These are phyloP conservation scores for Saccharomyces hybrid DNA, from an alignment of 1,139 yeast genomes.

Conservation along the genomic window DNA sequence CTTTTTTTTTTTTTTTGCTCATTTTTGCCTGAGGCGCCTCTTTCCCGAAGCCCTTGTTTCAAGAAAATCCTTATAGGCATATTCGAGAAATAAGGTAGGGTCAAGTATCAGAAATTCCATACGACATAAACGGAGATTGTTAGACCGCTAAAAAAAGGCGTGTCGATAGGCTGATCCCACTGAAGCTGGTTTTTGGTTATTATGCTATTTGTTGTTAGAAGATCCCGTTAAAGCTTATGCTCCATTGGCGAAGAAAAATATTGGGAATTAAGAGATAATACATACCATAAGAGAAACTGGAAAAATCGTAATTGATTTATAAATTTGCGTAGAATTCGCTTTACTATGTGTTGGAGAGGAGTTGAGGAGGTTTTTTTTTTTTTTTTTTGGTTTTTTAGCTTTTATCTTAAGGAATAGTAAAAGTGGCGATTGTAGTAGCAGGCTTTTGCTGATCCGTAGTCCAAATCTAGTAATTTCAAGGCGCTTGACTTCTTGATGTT, in stretches of 20 bases:
- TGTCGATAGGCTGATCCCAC: neutral
- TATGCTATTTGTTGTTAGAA: neutral
- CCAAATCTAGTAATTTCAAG: neutral
- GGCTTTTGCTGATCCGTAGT: neutral
- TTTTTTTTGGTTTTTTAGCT: neutral
- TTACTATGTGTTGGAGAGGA: neutral
- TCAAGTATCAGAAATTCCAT: neutral
- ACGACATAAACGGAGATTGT: neutral
- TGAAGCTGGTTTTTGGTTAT: neutral
- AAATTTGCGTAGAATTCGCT: neutral
- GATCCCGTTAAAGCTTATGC: neutral
- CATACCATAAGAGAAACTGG: neutral
- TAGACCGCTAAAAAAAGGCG: neutral
- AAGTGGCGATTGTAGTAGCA: neutral
- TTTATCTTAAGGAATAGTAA: neutral
- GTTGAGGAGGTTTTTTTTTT: neutral
- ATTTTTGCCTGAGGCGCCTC: neutral
- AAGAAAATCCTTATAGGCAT: neutral
- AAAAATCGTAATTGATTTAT: neutral
- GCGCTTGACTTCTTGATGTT: neutral
- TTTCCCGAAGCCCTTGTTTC: slow-evolving; percentile 1
- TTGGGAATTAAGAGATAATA: neutral
- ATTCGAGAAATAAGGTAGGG: slow-evolving; percentile 1
- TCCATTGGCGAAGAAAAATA: neutral
- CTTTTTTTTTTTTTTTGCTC: neutral